Conservation (phyloP, 2,329 filamentous ascomycete genomes). For the Chrysoporthe puriensis region DNA sequence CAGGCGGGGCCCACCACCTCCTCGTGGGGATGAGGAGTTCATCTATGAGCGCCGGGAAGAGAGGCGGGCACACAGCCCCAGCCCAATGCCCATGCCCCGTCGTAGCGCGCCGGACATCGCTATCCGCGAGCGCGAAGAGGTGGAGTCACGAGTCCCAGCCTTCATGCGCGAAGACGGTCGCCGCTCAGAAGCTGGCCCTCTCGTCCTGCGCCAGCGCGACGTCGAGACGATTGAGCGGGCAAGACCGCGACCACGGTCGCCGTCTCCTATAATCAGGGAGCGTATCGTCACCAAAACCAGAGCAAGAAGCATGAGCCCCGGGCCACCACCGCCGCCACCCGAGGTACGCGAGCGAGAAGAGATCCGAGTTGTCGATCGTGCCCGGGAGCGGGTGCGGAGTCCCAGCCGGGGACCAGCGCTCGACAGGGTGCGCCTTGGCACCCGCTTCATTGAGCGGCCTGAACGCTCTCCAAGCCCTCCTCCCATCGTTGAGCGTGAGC, state of each 20-base stretch:
- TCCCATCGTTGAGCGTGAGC: conserved; percentile 39
- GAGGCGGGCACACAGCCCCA: conserved; percentile 21
- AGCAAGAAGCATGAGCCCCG: conserved; percentile 46
- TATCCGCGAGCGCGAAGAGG: conserved; percentile 48
- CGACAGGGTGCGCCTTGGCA: conserved; percentile 33
- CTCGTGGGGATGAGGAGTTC: conserved; percentile 29
- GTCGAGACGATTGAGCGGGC: conserved; percentile 57
- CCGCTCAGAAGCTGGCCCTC: conserved; percentile 51
- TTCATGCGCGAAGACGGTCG: conserved; percentile 57
- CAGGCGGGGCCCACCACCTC: conserved; percentile 20
- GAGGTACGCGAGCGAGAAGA: conserved; percentile 37
- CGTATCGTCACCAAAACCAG: conserved; percentile 44
- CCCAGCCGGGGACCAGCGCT: conserved; percentile 28
- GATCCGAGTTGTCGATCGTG: conserved; percentile 36
- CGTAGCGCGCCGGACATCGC: conserved; percentile 42
- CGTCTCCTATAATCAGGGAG: conserved; percentile 47
- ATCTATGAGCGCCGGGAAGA: conserved; percentile 27
- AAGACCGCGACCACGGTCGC: conserved; percentile 50
- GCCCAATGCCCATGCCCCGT: conserved; percentile 25
- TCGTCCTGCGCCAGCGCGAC: conserved; percentile 60
- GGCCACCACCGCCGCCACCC: conserved; percentile 35
- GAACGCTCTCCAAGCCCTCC: conserved; percentile 45
- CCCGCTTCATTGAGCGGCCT: conserved; percentile 43
- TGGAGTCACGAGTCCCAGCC: conserved; percentile 49
- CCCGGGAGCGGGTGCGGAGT: conserved; percentile 39